Conservation (phyloP, 176 grass and related monocot genomes). For the Alloteropsis semialata region DNA sequence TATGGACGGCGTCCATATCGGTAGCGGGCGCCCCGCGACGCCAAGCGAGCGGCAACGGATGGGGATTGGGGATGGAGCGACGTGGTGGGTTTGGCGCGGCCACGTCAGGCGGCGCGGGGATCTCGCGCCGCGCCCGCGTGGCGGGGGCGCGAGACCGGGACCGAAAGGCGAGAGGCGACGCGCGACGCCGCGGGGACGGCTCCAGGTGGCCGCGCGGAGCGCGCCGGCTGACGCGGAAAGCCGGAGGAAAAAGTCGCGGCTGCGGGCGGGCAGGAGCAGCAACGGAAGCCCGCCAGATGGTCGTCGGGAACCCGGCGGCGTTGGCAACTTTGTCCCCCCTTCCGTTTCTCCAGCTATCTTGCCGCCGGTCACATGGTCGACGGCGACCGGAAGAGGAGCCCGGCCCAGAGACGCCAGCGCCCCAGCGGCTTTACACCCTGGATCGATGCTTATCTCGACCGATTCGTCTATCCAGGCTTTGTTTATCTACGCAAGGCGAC, state of each 20-base stretch:
- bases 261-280: no score
- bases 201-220: neutral
- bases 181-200: neutral
- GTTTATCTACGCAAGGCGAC: neutral
- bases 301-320: neutral
- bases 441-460: neutral
- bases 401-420: no score
- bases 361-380: neutral
- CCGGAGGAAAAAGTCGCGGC: neutral
- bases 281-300: no score
- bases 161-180: neutral
- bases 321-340: no score
- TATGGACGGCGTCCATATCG: neutral
- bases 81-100: neutral
- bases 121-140: neutral
- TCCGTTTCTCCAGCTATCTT: neutral
- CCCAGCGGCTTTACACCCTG: neutral
- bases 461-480: neutral
- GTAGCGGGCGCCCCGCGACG: neutral
- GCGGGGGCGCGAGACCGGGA: neutral
- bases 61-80: neutral
- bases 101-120: slow-evolving; percentile 13
- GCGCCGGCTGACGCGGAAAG: neutral
- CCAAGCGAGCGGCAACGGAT: neutral
- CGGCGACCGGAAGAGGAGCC: neutral